Evolutionary conservation across 306 rosid species (phyloP), one percentile per base, ranked within the genome.

Genomic region (Potentilla sterilis): DNA sequence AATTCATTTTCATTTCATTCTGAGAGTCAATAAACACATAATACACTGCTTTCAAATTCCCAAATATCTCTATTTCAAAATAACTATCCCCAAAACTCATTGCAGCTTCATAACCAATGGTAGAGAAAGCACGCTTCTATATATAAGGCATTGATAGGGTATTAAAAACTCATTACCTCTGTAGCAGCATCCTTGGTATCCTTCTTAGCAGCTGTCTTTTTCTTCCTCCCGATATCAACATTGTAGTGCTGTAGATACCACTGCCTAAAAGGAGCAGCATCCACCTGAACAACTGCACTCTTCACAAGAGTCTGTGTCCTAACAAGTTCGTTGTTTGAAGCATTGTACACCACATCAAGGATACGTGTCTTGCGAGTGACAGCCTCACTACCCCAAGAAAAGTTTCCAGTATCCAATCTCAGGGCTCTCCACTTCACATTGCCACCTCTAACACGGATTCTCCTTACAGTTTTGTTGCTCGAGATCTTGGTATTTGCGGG

Each of bases 351-450:
- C 35, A 85, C 88, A 75, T 85, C 83, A 16, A 85, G 75, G 12
- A 85, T 18, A 71, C 85, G 88, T 0, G 88, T 85, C 65, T 85
- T 85, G 9, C 77, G 83, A 32, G 88, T 75, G 18, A 85, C 72
- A 62, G 81, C 61, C 70, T 85, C 85, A 32, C 88, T 85, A 0
- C 85, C 88, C 88, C 85, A 85, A 28, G 88, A 81, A 55, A 28
- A 85, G 81, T 85, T 85, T 1, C 85, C 88, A 49, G 88, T 81
- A 73, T 85, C 88, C 83, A 84, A 75, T 52, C 85, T 84, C 15
- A 81, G 81, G 70, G 87, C 87, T 63, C 83, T 84, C 87, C 87
- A 84, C 63, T 84, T 84, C 48, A 81, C 85, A 40, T 84, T 84
- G 21, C 87, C 87, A 5, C 87, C 87, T 74, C 85, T 58, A 3